phyloP scores from a whole-genome alignment of 768 basidiomycete genomes.

The Tulasnella sp. region DNA sequence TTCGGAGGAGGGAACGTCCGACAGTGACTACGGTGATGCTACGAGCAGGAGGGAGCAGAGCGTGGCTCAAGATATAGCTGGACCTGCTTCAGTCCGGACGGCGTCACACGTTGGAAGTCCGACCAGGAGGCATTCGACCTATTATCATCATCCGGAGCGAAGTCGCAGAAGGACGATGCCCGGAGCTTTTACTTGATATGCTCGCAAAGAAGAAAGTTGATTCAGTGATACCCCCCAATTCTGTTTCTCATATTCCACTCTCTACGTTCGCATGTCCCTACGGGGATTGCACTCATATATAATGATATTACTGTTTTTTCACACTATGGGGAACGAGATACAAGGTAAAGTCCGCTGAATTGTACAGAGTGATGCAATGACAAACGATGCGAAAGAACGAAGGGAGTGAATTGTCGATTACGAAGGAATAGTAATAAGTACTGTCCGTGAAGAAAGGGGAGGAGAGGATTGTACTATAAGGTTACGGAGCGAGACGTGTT shows the following conservation, averaged over 20 bases:
- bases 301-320: neutral
- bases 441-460: neutral
- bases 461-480: neutral
- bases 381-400: neutral
- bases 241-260: neutral
- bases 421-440: neutral
- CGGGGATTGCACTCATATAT: neutral
- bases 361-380: neutral
- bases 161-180: slow-evolving; percentile 25
- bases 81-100: slow-evolving; percentile 26
- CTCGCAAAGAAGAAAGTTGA: neutral
- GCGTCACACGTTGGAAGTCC: slow-evolving; percentile 32
- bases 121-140: slow-evolving; percentile 61
- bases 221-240: neutral
- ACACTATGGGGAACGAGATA: too few relatives aligned
- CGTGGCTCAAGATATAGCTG: neutral
- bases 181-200: slow-evolving; percentile 21
- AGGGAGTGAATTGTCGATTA: neutral
- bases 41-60: neutral
- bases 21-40: slow-evolving; percentile 1
- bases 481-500: neutral
- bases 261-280: neutral
- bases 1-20: slow-evolving; percentile 23
- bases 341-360: neutral
- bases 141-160: slow-evolving; percentile 77